These are phyloP conservation scores for Penicillium paneum DNA, from an alignment of 2,329 filamentous ascomycete species.

Conservation along the genomic window DNA sequence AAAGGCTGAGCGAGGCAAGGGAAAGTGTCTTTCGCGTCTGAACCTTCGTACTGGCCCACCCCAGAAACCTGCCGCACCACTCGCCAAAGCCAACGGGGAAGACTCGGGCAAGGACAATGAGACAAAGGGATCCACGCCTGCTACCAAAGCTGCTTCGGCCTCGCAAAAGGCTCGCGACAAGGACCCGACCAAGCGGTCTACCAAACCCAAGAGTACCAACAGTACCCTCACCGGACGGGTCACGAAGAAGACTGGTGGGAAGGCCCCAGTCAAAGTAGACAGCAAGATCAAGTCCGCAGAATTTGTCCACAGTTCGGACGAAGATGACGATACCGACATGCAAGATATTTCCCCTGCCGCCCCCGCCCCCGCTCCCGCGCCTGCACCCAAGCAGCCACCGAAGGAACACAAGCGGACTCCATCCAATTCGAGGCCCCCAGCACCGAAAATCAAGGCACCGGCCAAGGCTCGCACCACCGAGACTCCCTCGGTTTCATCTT, in stretches of 20 bases:
- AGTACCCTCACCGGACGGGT: slow-evolving; percentile 46
- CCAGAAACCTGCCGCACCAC: neutral
- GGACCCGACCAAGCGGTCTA: slow-evolving; percentile 32
- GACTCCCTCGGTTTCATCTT: neutral
- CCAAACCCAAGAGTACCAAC: slow-evolving; percentile 50
- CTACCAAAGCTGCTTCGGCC: slow-evolving; percentile 26
- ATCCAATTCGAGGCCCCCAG: slow-evolving; percentile 16
- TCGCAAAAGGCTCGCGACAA: slow-evolving; percentile 41
- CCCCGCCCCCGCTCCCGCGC: neutral
- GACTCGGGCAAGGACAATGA: slow-evolving; percentile 40
- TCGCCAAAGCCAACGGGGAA: slow-evolving; percentile 35
- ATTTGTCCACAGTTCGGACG: slow-evolving; percentile 53
- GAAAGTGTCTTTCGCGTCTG: slow-evolving; percentile 58
- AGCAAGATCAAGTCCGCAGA: slow-evolving; percentile 54
- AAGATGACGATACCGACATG: slow-evolving; percentile 38
- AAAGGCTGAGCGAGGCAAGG: slow-evolving; percentile 59
- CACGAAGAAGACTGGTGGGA: slow-evolving; percentile 47
- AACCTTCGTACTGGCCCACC: slow-evolving; percentile 41
- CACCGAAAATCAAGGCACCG: slow-evolving; percentile 18
- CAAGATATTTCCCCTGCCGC: slow-evolving; percentile 37
- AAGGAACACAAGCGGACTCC: slow-evolving; percentile 15
- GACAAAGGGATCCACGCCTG: slow-evolving; percentile 28
- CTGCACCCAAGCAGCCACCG: slow-evolving; percentile 21
- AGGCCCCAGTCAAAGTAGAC: slow-evolving; percentile 38
- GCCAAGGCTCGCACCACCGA: slow-evolving; percentile 20